Percentiles rank a stretch among this genome's conserved stretches.
Evolutionary conservation across 2,329 filamentous ascomycete species (phyloP).

Genomic region (Aureobasidium sp.): DNA sequence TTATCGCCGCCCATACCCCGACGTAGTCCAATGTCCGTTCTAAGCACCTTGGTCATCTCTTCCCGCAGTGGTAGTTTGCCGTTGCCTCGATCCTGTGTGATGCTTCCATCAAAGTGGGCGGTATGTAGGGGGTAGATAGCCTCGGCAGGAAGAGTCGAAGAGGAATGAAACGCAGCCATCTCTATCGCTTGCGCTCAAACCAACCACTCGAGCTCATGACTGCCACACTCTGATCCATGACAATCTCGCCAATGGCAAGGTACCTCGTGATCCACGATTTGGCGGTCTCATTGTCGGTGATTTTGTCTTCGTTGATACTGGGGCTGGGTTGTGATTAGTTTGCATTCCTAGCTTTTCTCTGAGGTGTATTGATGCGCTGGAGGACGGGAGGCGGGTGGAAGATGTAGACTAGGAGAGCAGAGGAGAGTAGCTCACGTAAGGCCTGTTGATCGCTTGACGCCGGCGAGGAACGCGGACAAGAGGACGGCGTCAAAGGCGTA

Average conservation of each 20-base stretch:
- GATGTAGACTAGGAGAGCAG: neutral
- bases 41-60: neutral
- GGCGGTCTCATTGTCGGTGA: constrained; percentile 53
- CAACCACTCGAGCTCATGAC: constrained; percentile 80
- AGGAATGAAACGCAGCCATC: neutral
- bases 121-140: neutral
- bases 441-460: constrained; percentile 94
- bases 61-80: neutral
- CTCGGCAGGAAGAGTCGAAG: neutral
- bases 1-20: neutral
- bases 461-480: constrained; percentile 89
- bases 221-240: constrained; percentile 95
- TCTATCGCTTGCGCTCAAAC: constrained; percentile 78
- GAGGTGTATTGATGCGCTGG: neutral
- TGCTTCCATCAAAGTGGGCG: neutral
- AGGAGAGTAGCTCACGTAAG: constrained; percentile 68
- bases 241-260: constrained; percentile 89
- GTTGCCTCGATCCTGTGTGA: neutral
- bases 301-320: constrained; percentile 81
- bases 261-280: constrained; percentile 77
- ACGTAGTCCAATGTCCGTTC: neutral
- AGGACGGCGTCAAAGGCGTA: constrained; percentile 95
- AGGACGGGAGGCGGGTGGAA: neutral
- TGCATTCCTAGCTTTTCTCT: neutral
- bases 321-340: constrained; percentile 38